phyloP scores from a whole-genome alignment of 352 stramenopile genomes.

The Phytophthora nicotianae region DNA sequence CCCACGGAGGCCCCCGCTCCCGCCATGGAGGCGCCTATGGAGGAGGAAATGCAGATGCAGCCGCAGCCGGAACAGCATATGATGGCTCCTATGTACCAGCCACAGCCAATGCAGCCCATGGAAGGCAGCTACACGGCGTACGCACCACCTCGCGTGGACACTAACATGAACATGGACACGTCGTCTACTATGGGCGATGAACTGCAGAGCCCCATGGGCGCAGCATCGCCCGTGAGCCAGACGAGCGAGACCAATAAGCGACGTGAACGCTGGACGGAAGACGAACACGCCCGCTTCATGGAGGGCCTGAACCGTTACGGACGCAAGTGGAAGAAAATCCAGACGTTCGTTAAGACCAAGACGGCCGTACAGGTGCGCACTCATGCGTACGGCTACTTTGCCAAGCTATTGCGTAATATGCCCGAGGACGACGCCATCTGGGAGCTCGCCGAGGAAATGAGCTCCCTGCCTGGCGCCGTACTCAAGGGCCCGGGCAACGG shows the following conservation, averaged over 20 bases:
- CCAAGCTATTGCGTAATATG: constrained; percentile 87
- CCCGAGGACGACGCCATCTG: constrained; percentile 83
- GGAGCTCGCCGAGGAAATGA: constrained; percentile 83
- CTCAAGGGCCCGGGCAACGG: constrained; percentile 77
- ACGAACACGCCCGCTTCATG: constrained; percentile 86
- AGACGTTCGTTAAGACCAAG: constrained; percentile 87
- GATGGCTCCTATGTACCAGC: constrained; percentile 23
- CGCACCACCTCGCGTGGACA: constrained; percentile 33
- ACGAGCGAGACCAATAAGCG: constrained; percentile 70
- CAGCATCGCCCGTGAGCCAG: constrained; percentile 60
- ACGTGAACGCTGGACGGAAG: constrained; percentile 82
- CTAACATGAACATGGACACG: constrained; percentile 45
- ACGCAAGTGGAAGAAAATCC: constrained; percentile 90
- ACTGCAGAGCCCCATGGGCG: constrained; percentile 31
- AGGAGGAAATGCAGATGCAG: constrained; percentile 23
- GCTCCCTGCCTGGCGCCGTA: constrained; percentile 71
- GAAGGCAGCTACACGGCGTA: constrained; percentile 38
- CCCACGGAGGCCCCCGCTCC: constrained; percentile 22
- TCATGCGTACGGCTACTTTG: constrained; percentile 89
- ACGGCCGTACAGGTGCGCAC: constrained; percentile 85
- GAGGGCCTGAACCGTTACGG: constrained; percentile 85
- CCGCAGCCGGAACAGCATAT: constrained; percentile 14
- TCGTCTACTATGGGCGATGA: constrained; percentile 28
- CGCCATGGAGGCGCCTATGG: constrained; percentile 31
- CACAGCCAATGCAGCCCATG: constrained; percentile 23